Evolutionary conservation across 2,329 filamentous ascomycete genomes (phyloP), one percentile per base, ranked within the genome.

Genomic region (Verticillium alfalfae): DNA sequence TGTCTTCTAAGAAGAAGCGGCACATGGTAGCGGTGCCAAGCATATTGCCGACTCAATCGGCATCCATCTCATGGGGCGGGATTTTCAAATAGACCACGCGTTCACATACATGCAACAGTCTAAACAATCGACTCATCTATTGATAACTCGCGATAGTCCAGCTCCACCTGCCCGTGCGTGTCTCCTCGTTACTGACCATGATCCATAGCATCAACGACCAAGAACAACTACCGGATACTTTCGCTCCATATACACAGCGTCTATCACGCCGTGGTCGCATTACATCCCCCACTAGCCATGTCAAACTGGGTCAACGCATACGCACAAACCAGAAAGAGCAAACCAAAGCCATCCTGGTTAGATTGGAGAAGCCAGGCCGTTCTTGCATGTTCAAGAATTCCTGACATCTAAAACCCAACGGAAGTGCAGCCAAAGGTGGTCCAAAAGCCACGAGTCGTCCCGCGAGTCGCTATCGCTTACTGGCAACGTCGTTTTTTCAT

Each of bases 1-100:
- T 54, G 94, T 98, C 67, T 90, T 89, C 69, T 88, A 62, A 74
- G 6, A 37, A 13, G 5, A 4, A 3, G 36, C 36, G 36, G 18
- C 12, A 18, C 3, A 10, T 22, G n/a, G 12, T 10, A 2, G 3
- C 18, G 18, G 45, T 13, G 22, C 12, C 22, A 13, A 8, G 6
- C 9, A 22, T 52, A 18, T 9, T 18, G 18, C 39, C 39, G 39
- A 16, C 13, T n/a, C 16, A 16, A 6, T 7, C 8, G 13, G 13
- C 16, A 16, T 15, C 39, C 18, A 10, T n/a, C 9, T 18, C n/a
- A 52, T 3, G 8, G 31, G 10, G 45, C 26, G 22, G 45, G 45
- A 7, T 52, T 52, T 26, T 10, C 16, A 16, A 54, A 10, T 13
- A 37, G 13, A 37, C 2, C 4, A 37, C 13, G 9, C 36, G 1